Percentiles rank a stretch among this genome's conserved stretches.
Conservation (phyloP, 2,329 filamentous ascomycete species). For the Claviceps digitariae region DNA sequence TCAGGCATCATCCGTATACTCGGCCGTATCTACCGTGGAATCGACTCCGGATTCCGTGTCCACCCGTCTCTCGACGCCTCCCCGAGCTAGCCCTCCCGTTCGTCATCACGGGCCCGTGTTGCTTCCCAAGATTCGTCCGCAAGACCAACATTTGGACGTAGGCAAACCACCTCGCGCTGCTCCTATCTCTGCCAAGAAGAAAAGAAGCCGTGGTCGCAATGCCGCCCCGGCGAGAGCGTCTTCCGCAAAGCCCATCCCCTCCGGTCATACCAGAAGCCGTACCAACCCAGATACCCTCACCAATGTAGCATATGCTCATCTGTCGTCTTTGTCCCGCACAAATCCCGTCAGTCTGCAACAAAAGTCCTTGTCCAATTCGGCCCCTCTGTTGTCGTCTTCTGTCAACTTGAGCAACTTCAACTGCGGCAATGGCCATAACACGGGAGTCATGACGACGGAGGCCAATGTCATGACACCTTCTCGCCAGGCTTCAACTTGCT, state of each 20-base stretch:
- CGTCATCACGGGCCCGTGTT: slow-evolving; percentile 67
- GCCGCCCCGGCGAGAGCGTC: slow-evolving; percentile 13
- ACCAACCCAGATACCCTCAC: slow-evolving; percentile 46
- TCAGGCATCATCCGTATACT: slow-evolving; percentile 52
- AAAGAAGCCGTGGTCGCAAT: not conserved
- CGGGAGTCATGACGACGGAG: slow-evolving; percentile 5
- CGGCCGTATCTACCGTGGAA: slow-evolving; percentile 39
- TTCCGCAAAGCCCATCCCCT: slow-evolving; percentile 19
- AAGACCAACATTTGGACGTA: slow-evolving; percentile 61
- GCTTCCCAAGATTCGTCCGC: slow-evolving; percentile 72
- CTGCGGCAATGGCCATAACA: slow-evolving; percentile 1
- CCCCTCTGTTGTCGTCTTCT: slow-evolving; percentile 53
- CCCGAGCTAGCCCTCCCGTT: slow-evolving; percentile 52
- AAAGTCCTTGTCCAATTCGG: slow-evolving; percentile 14
- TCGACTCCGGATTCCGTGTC: slow-evolving; percentile 50
- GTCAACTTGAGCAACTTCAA: slow-evolving; percentile 31
- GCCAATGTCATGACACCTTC: slow-evolving; percentile 3
- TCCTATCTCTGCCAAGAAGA: not conserved
- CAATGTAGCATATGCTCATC: slow-evolving; percentile 21
- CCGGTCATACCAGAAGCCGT: slow-evolving; percentile 42
- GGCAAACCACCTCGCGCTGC: slow-evolving; percentile 10
- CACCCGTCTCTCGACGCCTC: slow-evolving; percentile 56
- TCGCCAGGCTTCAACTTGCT: slow-evolving; percentile 48
- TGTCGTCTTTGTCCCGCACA: slow-evolving; percentile 22
- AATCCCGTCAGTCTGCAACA: slow-evolving; percentile 8